Evolutionary conservation across 2,329 filamentous ascomycete genomes (phyloP), one percentile per base, ranked within the genome.

Genomic region (Nemania sp.): DNA sequence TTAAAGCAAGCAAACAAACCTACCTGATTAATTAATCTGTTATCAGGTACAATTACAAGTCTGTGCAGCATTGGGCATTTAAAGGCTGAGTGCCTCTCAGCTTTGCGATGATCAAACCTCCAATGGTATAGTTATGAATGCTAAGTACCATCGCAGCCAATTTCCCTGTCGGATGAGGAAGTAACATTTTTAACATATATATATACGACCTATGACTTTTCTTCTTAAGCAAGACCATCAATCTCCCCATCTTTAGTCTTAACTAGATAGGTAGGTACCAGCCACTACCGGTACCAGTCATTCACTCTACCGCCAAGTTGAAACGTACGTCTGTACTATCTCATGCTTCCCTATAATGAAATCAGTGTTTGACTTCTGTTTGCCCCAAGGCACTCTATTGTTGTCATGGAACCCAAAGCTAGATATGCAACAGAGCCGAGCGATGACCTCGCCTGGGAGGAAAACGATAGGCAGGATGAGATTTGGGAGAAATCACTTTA

Each of bases 401-500:
- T 43, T 43, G 24, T 14, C 15, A 69, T 70, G 66, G 51, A 60
- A 8, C 41, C 48, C 11, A 68, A 67, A 42, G 39, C 17, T 17
- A 64, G 67, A 55, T 56, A 50, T 45, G 6, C 62, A n/a, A 40
- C 55, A 7, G 64, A 63, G 61, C 17, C 47, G 5, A 61, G 61
- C 44, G 66, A 70, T 45, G 65, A 69, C 50, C 49, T 68, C 30
- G 59, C 59, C 15, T 70, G 65, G 68, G 56, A 68, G 48, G 63
- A 60, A 34, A 52, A 51, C 24, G 67, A 70, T 9, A 52, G 64
- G n/a, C 57, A 49, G 11, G 31, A 39, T 12, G 62, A 68, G 5
- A 30, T 15, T 17, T 70, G 65, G 65, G 56, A 65, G 37, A 62
- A 36, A 5, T 64, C 63, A 8, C 4, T 68, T 1, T 55, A 49